Conservation (phyloP, 148 eudicot genomes). For the Rhododendron griersonianum region DNA sequence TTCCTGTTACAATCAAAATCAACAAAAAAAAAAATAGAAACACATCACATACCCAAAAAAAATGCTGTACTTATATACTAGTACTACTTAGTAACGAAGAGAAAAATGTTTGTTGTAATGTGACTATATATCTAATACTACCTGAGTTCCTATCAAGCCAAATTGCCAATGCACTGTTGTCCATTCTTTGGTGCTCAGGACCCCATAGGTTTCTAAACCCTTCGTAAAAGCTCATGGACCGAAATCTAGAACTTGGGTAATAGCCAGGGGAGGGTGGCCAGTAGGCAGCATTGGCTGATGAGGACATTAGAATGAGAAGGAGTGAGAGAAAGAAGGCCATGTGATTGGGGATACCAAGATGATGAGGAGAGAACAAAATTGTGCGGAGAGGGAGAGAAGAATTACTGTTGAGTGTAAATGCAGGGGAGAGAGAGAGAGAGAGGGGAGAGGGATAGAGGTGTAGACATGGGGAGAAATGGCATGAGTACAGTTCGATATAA, state of each 20-base stretch:
- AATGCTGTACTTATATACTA: not conserved
- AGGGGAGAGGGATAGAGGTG: not conserved
- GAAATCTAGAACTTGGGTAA: slow-evolving; percentile 61
- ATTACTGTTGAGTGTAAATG: slow-evolving; percentile 13
- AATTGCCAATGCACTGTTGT: slow-evolving; percentile 48
- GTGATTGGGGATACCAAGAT: not conserved
- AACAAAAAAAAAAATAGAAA: not conserved
- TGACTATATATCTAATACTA: slow-evolving; percentile 25
- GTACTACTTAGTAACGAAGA: no score
- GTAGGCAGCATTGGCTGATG: slow-evolving; percentile 31
- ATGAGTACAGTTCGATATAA: slow-evolving; percentile 16
- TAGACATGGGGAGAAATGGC: slow-evolving; percentile 13
- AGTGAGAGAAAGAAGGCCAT: slow-evolving; percentile 29
- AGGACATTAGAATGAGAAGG: slow-evolving; percentile 18
- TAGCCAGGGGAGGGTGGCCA: slow-evolving; percentile 88
- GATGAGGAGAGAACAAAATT: not conserved
- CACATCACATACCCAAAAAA: not conserved
- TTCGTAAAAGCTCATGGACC: slow-evolving; percentile 51
- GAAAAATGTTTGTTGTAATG: not conserved
- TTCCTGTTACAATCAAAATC: slow-evolving; percentile 40
- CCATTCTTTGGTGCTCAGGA: slow-evolving; percentile 55
- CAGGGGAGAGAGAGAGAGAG: slow-evolving; percentile 14
- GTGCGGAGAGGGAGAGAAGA: not conserved
- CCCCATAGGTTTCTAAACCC: slow-evolving; percentile 86
- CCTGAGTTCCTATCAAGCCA: slow-evolving; percentile 89